Evolutionary conservation across 1,284 basidiomycete species (phyloP), one percentile per base, ranked within the genome.

Genomic region (Cryptococcus hybrid): DNA sequence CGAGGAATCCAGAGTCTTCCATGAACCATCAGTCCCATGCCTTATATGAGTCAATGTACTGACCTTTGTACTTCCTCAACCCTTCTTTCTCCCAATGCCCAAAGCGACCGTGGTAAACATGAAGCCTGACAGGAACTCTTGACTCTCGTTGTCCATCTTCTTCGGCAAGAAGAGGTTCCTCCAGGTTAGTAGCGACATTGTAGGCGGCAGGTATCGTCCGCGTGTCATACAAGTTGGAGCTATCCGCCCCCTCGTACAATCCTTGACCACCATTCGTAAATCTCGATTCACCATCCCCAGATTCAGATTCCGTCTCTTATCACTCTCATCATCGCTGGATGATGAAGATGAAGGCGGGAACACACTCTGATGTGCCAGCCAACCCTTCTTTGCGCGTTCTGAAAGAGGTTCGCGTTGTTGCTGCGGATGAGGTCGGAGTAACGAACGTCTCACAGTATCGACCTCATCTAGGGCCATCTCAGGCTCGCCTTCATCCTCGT

Each of bases 341-440:
- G 73, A 74, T 4, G 30, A 30, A 0, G 69, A 69, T 6, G 73
- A 73, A 30, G 75, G 65, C 0, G 77, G 78, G 45, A 77, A 78
- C 12, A 77, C 65, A 52, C 73, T 76, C 55, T 78, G 77, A 64
- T 79, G 76, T 3, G 77, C 77, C 2, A 77, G 60, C 78, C 78
- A 79, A 3, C 77, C 77, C 55, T 69, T 71, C 55, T 69, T 71
- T 34, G 63, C 60, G 35, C 67, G 52, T 40, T 63, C 59, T 5
- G 67, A 60, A 30, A 54, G 30, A 0, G 62, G 53, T 15, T 46
- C n/a, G 9, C 34, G 46, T 34, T 57, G 47, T 37, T 52, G 47
- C 30, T 50, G 45, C 9, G 59, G 52, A 47, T 30, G n/a, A 7
- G 56, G 56, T 5, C 52, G 58, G 12, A 64, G 47, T 1, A 76